These are phyloP conservation scores for Porcisia deanei DNA, from an alignment of 208 protist species.

Conservation along the genomic window DNA sequence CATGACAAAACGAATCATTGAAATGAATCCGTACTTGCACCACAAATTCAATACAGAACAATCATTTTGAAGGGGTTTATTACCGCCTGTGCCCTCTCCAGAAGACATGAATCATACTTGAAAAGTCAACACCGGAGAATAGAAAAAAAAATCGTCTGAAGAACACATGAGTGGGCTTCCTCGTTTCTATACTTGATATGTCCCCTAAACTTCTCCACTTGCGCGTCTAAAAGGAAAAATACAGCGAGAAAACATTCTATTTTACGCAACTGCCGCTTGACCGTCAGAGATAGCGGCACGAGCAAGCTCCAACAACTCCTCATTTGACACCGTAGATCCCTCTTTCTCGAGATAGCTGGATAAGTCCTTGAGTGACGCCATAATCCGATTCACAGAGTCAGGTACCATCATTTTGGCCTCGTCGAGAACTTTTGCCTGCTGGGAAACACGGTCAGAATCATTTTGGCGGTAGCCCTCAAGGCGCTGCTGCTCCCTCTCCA, in stretches of 20 bases:
- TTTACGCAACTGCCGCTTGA: slow-evolving; percentile 23
- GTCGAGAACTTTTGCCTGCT: slow-evolving; percentile 73
- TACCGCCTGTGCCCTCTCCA: background rate
- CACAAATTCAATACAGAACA: background rate
- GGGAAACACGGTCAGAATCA: slow-evolving; percentile 54
- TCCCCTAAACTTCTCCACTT: background rate
- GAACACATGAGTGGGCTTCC: background rate
- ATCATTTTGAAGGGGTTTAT: background rate
- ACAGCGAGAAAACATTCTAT: background rate
- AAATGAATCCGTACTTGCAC: background rate
- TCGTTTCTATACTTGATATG: background rate
- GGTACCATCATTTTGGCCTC: slow-evolving; percentile 86
- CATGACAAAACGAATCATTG: background rate
- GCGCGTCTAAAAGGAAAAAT: background rate
- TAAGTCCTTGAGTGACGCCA: slow-evolving; percentile 55
- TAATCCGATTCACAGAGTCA: slow-evolving; percentile 67
- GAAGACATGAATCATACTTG: background rate
- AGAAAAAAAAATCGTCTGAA: background rate
- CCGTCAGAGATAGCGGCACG: slow-evolving; percentile 16
- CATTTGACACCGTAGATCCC: slow-evolving; percentile 30
- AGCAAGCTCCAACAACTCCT: slow-evolving; percentile 44
- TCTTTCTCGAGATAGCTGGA: slow-evolving; percentile 64
- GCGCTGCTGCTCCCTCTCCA: slow-evolving; percentile 47
- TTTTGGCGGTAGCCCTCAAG: slow-evolving; percentile 47
- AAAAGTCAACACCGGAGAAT: background rate